These are phyloP conservation scores for Lentinula raphanica DNA, from an alignment of 768 basidiomycete genomes.

Conservation along the genomic window DNA sequence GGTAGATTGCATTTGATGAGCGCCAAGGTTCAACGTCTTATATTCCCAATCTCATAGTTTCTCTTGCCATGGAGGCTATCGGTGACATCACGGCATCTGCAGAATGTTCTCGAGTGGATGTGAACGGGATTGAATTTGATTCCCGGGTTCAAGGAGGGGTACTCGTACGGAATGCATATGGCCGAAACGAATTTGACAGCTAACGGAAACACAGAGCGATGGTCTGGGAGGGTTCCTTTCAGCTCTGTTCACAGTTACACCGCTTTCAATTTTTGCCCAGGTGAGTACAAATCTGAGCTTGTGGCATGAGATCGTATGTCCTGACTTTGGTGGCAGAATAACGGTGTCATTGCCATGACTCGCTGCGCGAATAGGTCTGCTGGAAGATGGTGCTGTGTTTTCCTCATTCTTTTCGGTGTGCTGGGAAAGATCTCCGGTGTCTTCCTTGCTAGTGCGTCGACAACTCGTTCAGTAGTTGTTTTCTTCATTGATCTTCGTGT, in stretches of 20 bases:
- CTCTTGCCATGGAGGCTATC: slow-evolving; percentile 77
- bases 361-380: slow-evolving; percentile 78
- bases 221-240: slow-evolving; percentile 79
- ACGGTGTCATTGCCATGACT: slow-evolving; percentile 79
- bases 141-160: slow-evolving; percentile 80
- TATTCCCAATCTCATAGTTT: slow-evolving; percentile 35
- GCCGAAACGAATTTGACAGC: slow-evolving; percentile 30
- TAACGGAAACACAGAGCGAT: slow-evolving; percentile 50
- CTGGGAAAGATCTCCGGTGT: slow-evolving; percentile 81
- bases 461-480: background rate
- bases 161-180: slow-evolving; percentile 35
- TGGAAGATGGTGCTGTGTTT: slow-evolving; percentile 73
- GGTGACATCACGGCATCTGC: slow-evolving; percentile 81
- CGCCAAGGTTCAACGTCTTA: background rate
- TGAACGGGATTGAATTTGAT: slow-evolving; percentile 75
- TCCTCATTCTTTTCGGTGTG: slow-evolving; percentile 76
- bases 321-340: slow-evolving; percentile 41
- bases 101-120: slow-evolving; percentile 72
- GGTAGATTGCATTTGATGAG: slow-evolving; percentile 13
- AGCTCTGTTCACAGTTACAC: slow-evolving; percentile 76
- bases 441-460: slow-evolving; percentile 54
- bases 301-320: background rate
- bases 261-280: slow-evolving; percentile 75
- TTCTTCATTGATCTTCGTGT: background rate
- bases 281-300: slow-evolving; percentile 18